Percentiles rank a stretch among this genome's conserved stretches.
Conservation (phyloP, 2,329 filamentous ascomycete species). For the Cladosporium sp. region DNA sequence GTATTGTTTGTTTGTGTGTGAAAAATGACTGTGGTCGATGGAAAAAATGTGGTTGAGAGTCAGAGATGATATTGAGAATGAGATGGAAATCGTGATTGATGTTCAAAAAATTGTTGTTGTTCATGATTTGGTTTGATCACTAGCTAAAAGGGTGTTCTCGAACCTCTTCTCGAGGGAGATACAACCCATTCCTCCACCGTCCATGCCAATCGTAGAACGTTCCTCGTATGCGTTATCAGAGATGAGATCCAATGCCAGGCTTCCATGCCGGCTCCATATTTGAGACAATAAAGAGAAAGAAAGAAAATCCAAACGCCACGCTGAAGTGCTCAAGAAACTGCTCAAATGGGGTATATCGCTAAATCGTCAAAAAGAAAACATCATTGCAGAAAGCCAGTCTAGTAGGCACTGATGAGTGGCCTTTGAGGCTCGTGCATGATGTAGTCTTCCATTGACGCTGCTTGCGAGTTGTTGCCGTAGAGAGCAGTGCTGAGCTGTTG, state of each 20-base stretch:
- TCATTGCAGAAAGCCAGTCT: slow-evolving; percentile 32
- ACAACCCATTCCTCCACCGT: slow-evolving; percentile 12
- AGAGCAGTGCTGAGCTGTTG: slow-evolving; percentile 49
- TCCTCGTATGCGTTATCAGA: not conserved
- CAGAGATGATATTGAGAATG: not conserved
- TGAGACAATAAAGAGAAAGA: slow-evolving; percentile 24
- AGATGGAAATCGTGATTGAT: not conserved
- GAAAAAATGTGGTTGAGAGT: not conserved
- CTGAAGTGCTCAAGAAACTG: slow-evolving; percentile 18
- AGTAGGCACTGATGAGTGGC: slow-evolving; percentile 46
- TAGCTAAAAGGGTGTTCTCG: slow-evolving; percentile 12
- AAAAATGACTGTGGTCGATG: not conserved
- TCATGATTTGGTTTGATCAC: slow-evolving; percentile 13
- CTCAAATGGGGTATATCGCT: slow-evolving; percentile 15
- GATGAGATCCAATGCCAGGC: slow-evolving; percentile 16
- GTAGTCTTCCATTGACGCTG: slow-evolving; percentile 31
- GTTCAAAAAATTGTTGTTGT: slow-evolving; percentile 7
- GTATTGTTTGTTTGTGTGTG: slow-evolving; percentile 6
- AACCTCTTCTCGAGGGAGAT: slow-evolving; percentile 14
- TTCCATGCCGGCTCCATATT: slow-evolving; percentile 24
- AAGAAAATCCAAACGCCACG: slow-evolving; percentile 25
- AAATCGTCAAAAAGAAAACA: slow-evolving; percentile 12
- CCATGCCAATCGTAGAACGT: slow-evolving; percentile 14
- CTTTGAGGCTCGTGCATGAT: slow-evolving; percentile 39
- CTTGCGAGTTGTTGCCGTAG: slow-evolving; percentile 41